Percentiles rank a stretch among this genome's conserved stretches.
phyloP scores from a whole-genome alignment of 305 asterid genomes.

The Fraxinus baroniana region DNA sequence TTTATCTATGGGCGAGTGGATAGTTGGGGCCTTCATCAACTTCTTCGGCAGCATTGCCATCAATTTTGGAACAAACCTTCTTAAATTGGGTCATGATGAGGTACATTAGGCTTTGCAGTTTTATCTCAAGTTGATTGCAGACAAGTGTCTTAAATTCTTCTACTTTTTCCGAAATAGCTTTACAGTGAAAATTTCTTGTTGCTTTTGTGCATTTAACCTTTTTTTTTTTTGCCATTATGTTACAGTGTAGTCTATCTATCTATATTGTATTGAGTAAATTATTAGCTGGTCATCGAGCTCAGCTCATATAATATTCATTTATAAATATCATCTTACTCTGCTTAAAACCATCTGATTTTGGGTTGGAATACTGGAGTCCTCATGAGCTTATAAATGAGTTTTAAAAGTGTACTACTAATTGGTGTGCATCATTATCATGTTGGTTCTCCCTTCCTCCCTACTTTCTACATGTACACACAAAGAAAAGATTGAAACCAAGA shows the following conservation, averaged over 20 bases:
- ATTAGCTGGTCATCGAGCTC: conserved; percentile 1
- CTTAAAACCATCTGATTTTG: neutral
- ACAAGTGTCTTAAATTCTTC: neutral
- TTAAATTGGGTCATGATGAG: conserved; percentile 89
- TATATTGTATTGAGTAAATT: conserved; percentile 1
- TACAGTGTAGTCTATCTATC: neutral
- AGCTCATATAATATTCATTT: neutral
- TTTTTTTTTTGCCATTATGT: neutral
- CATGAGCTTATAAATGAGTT: conserved; percentile 16
- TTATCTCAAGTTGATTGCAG: conserved; percentile 16
- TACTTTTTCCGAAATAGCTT: conserved; percentile 12
- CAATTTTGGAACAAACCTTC: conserved; percentile 94
- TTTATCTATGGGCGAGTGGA: conserved; percentile 88
- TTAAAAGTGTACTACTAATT: conserved; percentile 5
- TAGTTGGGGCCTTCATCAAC: conserved; percentile 86
- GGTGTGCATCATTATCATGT: neutral
- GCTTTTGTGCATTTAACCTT: conserved; percentile 11
- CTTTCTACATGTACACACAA: conserved; percentile 1
- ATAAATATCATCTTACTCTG: neutral
- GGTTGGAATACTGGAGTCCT: neutral
- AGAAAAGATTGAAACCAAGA: conserved; percentile 14
- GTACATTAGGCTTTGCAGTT: conserved; percentile 33
- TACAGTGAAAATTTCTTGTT: neutral
- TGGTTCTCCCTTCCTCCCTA: conserved; percentile 16
- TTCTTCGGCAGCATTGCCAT: conserved; percentile 86